Base-by-base conservation (phyloP, 495 filamentous ascomycete species). In the Niebla homalea region DNA sequence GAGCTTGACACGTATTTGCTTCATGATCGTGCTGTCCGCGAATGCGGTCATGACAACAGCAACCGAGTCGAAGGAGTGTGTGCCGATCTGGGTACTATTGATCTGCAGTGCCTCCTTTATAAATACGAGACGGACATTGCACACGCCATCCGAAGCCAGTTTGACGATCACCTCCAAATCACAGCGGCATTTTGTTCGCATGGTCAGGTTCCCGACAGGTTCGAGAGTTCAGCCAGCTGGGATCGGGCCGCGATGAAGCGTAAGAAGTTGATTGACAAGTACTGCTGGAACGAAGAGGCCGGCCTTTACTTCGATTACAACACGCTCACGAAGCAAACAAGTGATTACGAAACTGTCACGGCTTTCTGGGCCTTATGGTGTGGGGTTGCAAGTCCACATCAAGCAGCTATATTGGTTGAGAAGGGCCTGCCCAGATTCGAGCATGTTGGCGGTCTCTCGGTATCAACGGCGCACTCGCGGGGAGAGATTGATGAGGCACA, bases 241-340 rank as follows among this genome's bases (percentile, higher is more conserved):
- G 88, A 95, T 53, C 83, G 86, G 12, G 81, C 87, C 20, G 85
- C 87, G 15, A 80, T 80, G 63, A 80, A 77, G 59, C 76, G 92
- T 54, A 88, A 88, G 66, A 65, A 79, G 54, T 73, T 75, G 8
- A 90, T 95, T 56, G 83, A 96, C 59, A 87, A 86, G 61, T 87
- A 89, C 54, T 73, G 90, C 50, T 98, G 92, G 92, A 82, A 89
- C 59, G 84, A 87, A 50, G 74, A 85, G 48, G 79, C 83, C 59
- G 90, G 89, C 36, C 93, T 97, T 82, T 98, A 83, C 69, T 95
- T 95, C 60, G 92, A 98, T 66, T 96, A 95, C 64, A 76, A 98
- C 62, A 94, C 87, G 0, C 77, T 75, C 47, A 89, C 81, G 60
- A 75, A 85, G 59, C 58, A 84, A 61, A 85, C 84, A 57, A 83